Evolutionary conservation across 768 basidiomycete genomes (phyloP), one percentile per base, ranked within the genome.

Genomic region (Russula emetica): DNA sequence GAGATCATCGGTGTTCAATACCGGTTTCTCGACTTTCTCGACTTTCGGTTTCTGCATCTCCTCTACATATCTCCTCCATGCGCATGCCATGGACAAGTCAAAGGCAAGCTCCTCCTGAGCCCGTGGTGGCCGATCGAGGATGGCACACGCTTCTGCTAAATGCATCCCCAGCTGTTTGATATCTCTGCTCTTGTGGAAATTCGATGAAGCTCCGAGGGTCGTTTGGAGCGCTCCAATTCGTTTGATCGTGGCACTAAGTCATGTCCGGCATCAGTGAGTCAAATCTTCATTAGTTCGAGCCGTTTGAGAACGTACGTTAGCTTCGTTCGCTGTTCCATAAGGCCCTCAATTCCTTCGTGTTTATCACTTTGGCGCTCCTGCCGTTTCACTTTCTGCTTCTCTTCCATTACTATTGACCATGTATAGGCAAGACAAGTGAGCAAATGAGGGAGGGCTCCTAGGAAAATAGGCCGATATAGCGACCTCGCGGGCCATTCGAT

Each of bases 401-500:
- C 61, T 14, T 58, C 57, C 61, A 40, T 40, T 11, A 58, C 47
- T 18, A 45, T 20, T 13, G 47, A 32, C 55, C 9, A 18, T 14
- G 58, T 26, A 54, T 50, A 18, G 18, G 62, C 65, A n/a, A 68
- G 53, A 42, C 61, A 66, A 2, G 59, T 42, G 20, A 68, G 61
- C 1, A 68, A 24, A 56, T 68, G 67, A 5, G 67, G 67, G 18
- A 68, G 65, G 13, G 67, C 55, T 10, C 67, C 67, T 10, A 65
- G 32, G 61, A 67, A 68, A 53, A 68, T 36, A 13, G 54, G 66
- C 16, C 60, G 60, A 62, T 68, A 68, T 3, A 50, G 60, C 3
- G 65, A 66, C 18, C 13, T 61, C 28, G 26, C 2, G 6, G 66
- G 55, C 64, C 64, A 66, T 36, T 61, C 54, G 20, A 58, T 58